phyloP scores from a whole-genome alignment of 2,329 filamentous ascomycete genomes.

The Cladophialophora psammophila region DNA sequence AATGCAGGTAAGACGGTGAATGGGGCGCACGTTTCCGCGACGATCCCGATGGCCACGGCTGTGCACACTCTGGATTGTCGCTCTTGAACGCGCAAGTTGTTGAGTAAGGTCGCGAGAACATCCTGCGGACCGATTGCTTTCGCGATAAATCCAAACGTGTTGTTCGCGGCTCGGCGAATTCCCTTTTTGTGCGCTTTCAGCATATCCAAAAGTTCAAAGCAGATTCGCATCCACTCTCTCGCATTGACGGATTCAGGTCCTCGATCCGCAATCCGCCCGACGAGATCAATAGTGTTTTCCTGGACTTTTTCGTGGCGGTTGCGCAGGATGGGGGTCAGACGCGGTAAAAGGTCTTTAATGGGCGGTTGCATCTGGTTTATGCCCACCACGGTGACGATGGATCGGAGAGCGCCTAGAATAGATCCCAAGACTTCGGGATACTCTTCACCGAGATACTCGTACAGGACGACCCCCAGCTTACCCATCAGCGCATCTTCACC shows the following conservation, averaged over 20 bases:
- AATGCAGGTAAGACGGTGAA: conserved; percentile 98
- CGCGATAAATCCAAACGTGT: conserved; percentile 99
- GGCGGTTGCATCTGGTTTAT: conserved; percentile 98
- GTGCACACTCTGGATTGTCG: conserved; percentile 98
- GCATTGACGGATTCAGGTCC: conserved; percentile 96
- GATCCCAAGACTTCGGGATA: conserved; percentile 97
- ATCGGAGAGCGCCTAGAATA: conserved; percentile 91
- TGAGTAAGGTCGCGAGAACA: conserved; percentile 91
- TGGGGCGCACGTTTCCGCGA: conserved; percentile 96
- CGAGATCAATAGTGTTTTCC: conserved; percentile 97
- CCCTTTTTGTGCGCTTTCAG: conserved; percentile 99
- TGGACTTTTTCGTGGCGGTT: conserved; percentile 99
- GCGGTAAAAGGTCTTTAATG: conserved; percentile 92
- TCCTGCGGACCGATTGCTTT: conserved; percentile 99
- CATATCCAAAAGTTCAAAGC: conserved; percentile 98
- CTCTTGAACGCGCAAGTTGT: conserved; percentile 96
- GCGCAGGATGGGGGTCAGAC: conserved; percentile 94
- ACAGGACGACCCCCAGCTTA: conserved; percentile 91
- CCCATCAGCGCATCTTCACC: conserved; percentile 95
- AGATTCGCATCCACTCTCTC: conserved; percentile 99
- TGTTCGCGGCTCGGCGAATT: conserved; percentile 96
- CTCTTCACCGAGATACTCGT: conserved; percentile 98
- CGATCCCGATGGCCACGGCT: conserved; percentile 96
- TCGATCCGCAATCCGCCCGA: conserved; percentile 96
- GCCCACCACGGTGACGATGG: conserved; percentile 96